Evolutionary conservation across 2,329 filamentous ascomycete species (phyloP), one percentile per base, ranked within the genome.

Genomic region (Fusarium transvaalense): DNA sequence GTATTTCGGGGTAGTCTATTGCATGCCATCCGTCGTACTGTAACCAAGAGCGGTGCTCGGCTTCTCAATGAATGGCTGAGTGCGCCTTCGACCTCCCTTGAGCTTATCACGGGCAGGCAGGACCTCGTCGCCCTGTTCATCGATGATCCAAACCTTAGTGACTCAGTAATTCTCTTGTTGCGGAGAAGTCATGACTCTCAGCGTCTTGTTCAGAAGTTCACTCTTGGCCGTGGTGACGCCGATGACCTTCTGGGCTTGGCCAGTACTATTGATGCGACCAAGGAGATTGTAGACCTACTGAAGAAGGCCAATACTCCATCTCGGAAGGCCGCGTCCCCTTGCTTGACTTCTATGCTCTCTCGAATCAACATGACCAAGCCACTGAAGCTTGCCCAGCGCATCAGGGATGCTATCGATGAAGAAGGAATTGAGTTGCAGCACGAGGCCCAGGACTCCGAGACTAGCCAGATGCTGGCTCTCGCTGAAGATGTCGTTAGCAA

Each of bases 191-290:
- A 93, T 72, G 96, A 99, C 79, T 93, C 93, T 3, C 91, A 97
- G 74, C 91, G 96, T 2, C 84, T 99, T 5, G 89, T 97, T 3
- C 96, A 98, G 75, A 97, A 96, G 76, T 98, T 99, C 77, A 92
- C 95, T 1, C 86, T 98, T 10, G 94, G 95, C 13, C 88, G 93
- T 66, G 96, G 95, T n/a, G 92, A 97, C 74, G 87, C 95, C 2
- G 95, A 98, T 76, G 96, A 98, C 78, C 85, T 99, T 37, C 83
- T 98, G 42, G 91, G 89, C 50, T 83, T 99, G 15, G 92, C 93
- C 2, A 91, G 87, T 70, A 97, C 96, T 1, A 92, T 98, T 62
- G 80, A 87, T 52, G 89, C 92, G 8, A 94, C 92, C 6, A 85
- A 88, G 56, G 86, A 90, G 19, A 89, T 97, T 43, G 82, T 86